phyloP scores from a whole-genome alignment of 441 rosid genomes.

The Bocquillonia castaneifolia region DNA sequence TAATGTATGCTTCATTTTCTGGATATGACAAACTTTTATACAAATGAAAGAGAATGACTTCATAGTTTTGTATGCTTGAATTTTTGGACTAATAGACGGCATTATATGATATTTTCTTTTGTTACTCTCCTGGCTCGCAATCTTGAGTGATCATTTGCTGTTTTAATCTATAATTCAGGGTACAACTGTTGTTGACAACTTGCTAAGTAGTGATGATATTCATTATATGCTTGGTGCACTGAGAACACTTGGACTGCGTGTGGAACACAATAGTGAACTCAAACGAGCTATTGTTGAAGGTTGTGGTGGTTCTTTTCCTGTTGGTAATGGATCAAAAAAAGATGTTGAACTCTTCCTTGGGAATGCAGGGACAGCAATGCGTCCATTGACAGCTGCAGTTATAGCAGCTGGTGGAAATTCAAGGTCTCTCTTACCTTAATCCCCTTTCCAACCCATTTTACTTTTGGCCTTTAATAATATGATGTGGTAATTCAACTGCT shows the following conservation, averaged over 20 bases:
- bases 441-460: background rate
- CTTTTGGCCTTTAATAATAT: background rate
- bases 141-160: background rate
- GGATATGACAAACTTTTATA: background rate
- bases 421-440: conserved; percentile 37
- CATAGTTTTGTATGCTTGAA: background rate
- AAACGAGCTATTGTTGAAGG: conserved; percentile 80
- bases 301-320: conserved; percentile 77
- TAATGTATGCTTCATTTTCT: background rate
- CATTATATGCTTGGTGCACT: conserved; percentile 91
- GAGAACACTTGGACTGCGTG: conserved; percentile 59
- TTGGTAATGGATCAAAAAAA: conserved; percentile 44
- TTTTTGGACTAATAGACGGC: background rate
- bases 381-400: conserved; percentile 96
- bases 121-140: background rate
- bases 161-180: conserved; percentile 44
- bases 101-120: background rate
- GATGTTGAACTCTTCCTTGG: conserved; percentile 84
- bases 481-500: background rate
- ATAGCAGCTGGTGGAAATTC: conserved; percentile 92
- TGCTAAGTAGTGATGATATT: conserved; percentile 86
- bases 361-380: conserved; percentile 97
- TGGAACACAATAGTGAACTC: conserved; percentile 50
- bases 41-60: background rate
- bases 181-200: conserved; percentile 78